A percentile compares a stretch with the other conserved stretches of the same genome.
Conservation (phyloP, 2,329 filamentous ascomycete genomes). For the Sporothrix brasiliensis region DNA sequence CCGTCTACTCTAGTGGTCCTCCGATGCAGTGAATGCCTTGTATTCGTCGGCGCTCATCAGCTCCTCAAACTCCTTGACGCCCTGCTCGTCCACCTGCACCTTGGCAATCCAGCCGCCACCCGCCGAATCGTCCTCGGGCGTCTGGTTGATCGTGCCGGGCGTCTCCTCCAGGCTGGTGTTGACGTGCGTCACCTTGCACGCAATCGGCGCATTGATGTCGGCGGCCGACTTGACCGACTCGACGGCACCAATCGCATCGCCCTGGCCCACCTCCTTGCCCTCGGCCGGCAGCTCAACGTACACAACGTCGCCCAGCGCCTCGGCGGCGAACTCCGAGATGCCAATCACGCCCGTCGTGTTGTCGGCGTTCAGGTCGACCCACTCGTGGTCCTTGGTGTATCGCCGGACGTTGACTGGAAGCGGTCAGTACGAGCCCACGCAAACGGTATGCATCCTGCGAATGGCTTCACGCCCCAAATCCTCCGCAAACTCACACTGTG, state of each 20-base stretch:
- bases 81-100: conserved; percentile 72
- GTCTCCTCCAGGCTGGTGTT: conserved; percentile 80
- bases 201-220: conserved; percentile 89
- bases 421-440: conserved; percentile 17
- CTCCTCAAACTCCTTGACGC: conserved; percentile 67
- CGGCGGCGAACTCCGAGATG: conserved; percentile 88
- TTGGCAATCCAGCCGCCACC: conserved; percentile 91
- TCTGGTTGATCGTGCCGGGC: conserved; percentile 84
- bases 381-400: conserved; percentile 98
- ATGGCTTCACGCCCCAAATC: too few species aligned
- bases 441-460: conserved; percentile 15
- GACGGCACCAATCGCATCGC: conserved; percentile 89
- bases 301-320: conserved; percentile 93
- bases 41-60: conserved; percentile 81
- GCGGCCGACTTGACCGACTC: conserved; percentile 99
- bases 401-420: conserved; percentile 67
- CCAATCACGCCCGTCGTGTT: conserved; percentile 79
- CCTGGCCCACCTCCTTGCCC: conserved; percentile 68
- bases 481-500: conserved; percentile 44
- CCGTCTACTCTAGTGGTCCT: conserved; percentile 39
- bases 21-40: conserved; percentile 66
- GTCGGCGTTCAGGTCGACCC: conserved; percentile 86
- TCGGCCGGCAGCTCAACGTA: conserved; percentile 88
- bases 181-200: conserved; percentile 72
- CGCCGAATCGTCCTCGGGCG: conserved; percentile 75